These are phyloP conservation scores for Keithomyces neogunnii DNA, from an alignment of 2,329 filamentous ascomycete genomes.

Conservation along the genomic window DNA sequence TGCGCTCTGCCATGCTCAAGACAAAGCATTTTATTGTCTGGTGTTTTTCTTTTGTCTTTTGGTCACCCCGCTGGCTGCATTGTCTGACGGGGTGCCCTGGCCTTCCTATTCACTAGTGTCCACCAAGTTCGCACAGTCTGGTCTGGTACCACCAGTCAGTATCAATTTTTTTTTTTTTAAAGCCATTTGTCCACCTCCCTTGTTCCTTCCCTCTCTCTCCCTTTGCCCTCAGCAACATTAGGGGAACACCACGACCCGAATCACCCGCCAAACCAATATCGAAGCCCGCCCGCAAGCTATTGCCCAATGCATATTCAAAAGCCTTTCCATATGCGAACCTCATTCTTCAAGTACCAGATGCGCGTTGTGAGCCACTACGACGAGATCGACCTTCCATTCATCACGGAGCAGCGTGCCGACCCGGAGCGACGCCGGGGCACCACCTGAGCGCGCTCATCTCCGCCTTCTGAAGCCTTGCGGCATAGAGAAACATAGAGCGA, in stretches of 20 bases:
- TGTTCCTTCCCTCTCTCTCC: not conserved
- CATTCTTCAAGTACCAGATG: constrained; percentile 51
- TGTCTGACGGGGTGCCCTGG: too few species aligned
- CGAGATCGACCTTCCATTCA: constrained; percentile 37
- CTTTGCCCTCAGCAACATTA: constrained; percentile 8
- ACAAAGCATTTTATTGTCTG: too few species aligned
- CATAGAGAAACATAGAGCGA: too few species aligned
- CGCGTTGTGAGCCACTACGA: constrained; percentile 39
- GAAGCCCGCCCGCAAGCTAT: constrained; percentile 8
- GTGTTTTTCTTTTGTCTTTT: too few species aligned
- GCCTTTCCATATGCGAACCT: constrained; percentile 32
- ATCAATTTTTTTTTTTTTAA: not conserved
- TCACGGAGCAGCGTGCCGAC: constrained; percentile 46
- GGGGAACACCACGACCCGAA: constrained; percentile 7
- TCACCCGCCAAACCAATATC: not conserved
- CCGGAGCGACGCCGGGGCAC: constrained; percentile 51
- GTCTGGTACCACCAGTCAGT: not conserved
- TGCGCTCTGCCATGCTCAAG: too few species aligned
- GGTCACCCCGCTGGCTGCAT: too few species aligned
- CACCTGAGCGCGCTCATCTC: constrained; percentile 23
- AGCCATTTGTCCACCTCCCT: not conserved
- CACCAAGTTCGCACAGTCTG: too few species aligned
- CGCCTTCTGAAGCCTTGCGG: too few species aligned
- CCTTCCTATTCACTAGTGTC: too few species aligned
- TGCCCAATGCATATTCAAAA: constrained; percentile 50